phyloP scores from a whole-genome alignment of 805 yeast species.

The Maudiozyma barnettii region DNA sequence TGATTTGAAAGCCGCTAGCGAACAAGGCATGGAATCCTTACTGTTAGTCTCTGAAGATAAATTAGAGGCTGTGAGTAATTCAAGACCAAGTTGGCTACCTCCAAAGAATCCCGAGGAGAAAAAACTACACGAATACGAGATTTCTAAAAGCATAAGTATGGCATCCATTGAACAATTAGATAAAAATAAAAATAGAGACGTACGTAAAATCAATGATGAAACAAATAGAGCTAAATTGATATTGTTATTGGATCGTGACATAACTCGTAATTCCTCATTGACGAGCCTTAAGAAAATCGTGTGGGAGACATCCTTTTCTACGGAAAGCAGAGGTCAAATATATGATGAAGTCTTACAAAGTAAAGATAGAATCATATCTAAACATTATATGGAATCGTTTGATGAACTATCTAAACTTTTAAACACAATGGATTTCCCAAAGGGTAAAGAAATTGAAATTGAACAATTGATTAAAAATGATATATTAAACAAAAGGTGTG shows the following conservation, averaged over 20 bases:
- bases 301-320: conserved; percentile 25
- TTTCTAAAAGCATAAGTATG: conserved; percentile 32
- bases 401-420: conserved; percentile 30
- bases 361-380: conserved; percentile 16
- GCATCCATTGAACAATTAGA: conserved; percentile 29
- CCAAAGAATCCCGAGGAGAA: conserved; percentile 50
- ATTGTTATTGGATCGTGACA: conserved; percentile 22
- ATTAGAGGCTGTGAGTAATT: conserved; percentile 42
- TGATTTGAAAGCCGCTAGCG: conserved; percentile 30
- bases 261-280: conserved; percentile 26
- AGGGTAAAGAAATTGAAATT: conserved; percentile 25
- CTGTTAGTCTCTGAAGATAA: conserved; percentile 54
- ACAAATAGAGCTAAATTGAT: conserved; percentile 22
- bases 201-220: conserved; percentile 17
- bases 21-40: conserved; percentile 46
- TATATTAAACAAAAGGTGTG: conserved; percentile 13
- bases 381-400: conserved; percentile 30
- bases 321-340: conserved; percentile 15
- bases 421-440: conserved; percentile 24
- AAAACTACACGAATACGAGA: conserved; percentile 46
- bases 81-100: conserved; percentile 66
- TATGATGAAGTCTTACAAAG: conserved; percentile 22
- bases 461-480: conserved; percentile 14
- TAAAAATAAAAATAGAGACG: conserved; percentile 21
- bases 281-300: conserved; percentile 18